These are phyloP conservation scores for Clitopilus passeckerianus DNA, from an alignment of 768 basidiomycete species.

Conservation along the genomic window DNA sequence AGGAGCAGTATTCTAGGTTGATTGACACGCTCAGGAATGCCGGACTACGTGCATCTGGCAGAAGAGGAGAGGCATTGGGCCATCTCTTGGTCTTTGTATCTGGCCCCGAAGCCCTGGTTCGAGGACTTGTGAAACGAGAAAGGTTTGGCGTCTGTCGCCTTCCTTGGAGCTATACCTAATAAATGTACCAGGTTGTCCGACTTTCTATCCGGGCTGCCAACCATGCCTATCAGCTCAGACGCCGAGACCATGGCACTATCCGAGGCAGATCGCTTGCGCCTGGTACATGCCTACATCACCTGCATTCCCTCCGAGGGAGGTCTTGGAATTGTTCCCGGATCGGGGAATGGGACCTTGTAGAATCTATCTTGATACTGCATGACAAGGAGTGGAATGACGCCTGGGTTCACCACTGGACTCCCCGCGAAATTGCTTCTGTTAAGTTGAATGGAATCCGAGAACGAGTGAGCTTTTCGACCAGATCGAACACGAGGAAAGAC, in stretches of 20 bases:
- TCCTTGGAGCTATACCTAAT: no score
- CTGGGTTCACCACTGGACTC: conserved; percentile 78
- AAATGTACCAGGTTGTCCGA: conserved; percentile 53
- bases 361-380: conserved; percentile 80
- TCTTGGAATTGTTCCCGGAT: conserved; percentile 72
- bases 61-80: conserved; percentile 71
- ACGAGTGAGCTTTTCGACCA: conserved; percentile 40
- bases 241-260: conserved; percentile 44
- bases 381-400: conserved; percentile 74
- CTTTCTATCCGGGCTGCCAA: conserved; percentile 72
- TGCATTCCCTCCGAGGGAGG: conserved; percentile 74
- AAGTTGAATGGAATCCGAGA: conserved; percentile 68
- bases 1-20: conserved; percentile 64
- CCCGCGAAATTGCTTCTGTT: conserved; percentile 53
- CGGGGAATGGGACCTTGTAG: conserved; percentile 76
- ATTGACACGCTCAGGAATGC: conserved; percentile 55
- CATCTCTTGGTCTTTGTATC: conserved; percentile 74
- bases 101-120: conserved; percentile 58
- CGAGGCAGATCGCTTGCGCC: conserved; percentile 76
- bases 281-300: conserved; percentile 69
- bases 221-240: conserved; percentile 39
- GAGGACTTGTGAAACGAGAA: conserved; percentile 67
- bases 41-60: conserved; percentile 67
- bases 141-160: conserved; percentile 35
- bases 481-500: not conserved